These are phyloP conservation scores for Trichoderma reesei DNA, from an alignment of 495 filamentous ascomycete genomes.

Conservation along the genomic window DNA sequence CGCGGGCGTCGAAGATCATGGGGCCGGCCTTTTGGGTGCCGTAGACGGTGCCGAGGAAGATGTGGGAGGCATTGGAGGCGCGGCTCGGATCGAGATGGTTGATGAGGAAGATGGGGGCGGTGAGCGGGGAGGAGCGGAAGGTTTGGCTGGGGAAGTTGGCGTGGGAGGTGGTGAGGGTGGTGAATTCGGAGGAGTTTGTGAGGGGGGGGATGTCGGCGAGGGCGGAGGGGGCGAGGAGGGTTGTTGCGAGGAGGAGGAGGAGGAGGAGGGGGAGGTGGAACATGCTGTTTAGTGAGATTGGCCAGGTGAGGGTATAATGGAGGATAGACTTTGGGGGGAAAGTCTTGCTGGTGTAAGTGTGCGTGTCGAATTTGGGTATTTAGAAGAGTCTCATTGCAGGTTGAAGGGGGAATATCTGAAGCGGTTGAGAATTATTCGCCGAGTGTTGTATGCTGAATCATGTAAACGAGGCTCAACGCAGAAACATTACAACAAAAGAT, in stretches of 20 bases:
- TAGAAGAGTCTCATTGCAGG: too few relatives aligned
- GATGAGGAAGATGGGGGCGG: slow-evolving; percentile 32
- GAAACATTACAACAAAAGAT: too few relatives aligned
- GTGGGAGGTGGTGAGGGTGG: slow-evolving; percentile 17
- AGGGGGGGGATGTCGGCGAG: background rate
- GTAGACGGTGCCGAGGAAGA: slow-evolving; percentile 21
- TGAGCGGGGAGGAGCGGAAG: slow-evolving; percentile 27
- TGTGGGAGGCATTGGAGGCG: slow-evolving; percentile 29
- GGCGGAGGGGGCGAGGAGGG: background rate
- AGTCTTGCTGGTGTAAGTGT: too few relatives aligned
- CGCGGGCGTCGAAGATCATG: slow-evolving; percentile 15
- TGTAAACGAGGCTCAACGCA: too few relatives aligned
- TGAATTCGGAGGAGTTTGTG: background rate
- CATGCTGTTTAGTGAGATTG: too few relatives aligned
- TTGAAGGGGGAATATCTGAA: too few relatives aligned
- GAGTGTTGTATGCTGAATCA: too few relatives aligned
- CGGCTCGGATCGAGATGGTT: slow-evolving; percentile 23
- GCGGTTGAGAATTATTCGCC: too few relatives aligned
- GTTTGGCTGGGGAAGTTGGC: slow-evolving; percentile 31
- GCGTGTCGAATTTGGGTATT: too few relatives aligned
- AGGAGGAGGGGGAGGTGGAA: too few relatives aligned
- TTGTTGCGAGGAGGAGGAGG: background rate
- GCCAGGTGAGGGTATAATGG: too few relatives aligned
- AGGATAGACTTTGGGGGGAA: too few relatives aligned
- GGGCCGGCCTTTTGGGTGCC: slow-evolving; percentile 8